These are phyloP conservation scores for Croton laevigatus DNA, from an alignment of 441 rosid species.

Conservation along the genomic window DNA sequence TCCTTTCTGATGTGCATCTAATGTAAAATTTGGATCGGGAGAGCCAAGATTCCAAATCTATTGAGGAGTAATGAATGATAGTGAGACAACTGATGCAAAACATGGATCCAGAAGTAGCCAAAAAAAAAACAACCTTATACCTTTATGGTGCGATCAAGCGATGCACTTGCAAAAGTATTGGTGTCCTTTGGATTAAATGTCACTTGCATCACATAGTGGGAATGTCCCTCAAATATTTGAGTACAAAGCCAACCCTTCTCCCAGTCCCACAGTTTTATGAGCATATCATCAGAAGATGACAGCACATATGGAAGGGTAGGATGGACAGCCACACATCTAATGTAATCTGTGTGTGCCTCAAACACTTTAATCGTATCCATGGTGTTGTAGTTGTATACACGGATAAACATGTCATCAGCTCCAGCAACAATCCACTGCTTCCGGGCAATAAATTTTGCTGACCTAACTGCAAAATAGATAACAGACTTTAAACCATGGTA, in stretches of 20 bases:
- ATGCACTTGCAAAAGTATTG: slow-evolving; percentile 77
- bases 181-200: slow-evolving; percentile 77
- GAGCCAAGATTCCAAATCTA: slow-evolving; percentile 99
- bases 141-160: slow-evolving; percentile 83
- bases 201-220: slow-evolving; percentile 90
- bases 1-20: slow-evolving; percentile 95
- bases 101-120: slow-evolving; percentile 8
- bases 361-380: slow-evolving; percentile 70
- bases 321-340: slow-evolving; percentile 74
- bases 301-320: slow-evolving; percentile 71
- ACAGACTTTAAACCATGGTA: slow-evolving; percentile 2
- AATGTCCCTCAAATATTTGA: slow-evolving; percentile 78
- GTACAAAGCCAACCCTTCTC: slow-evolving; percentile 80
- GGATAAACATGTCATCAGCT: slow-evolving; percentile 78
- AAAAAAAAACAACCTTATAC: slow-evolving; percentile 31
- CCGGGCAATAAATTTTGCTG: slow-evolving; percentile 72
- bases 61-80: slow-evolving; percentile 7
- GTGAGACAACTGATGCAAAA: slow-evolving; percentile 9
- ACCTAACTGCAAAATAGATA: slow-evolving; percentile 51
- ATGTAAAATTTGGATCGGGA: slow-evolving; percentile 83
- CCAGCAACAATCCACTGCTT: slow-evolving; percentile 91
- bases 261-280: slow-evolving; percentile 95
- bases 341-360: slow-evolving; percentile 83
- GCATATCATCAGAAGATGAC: slow-evolving; percentile 92
- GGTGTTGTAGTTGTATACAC: slow-evolving; percentile 71